Conservation (phyloP, 202 grass and related monocot genomes). For the Cymbopogon flexuosus region DNA sequence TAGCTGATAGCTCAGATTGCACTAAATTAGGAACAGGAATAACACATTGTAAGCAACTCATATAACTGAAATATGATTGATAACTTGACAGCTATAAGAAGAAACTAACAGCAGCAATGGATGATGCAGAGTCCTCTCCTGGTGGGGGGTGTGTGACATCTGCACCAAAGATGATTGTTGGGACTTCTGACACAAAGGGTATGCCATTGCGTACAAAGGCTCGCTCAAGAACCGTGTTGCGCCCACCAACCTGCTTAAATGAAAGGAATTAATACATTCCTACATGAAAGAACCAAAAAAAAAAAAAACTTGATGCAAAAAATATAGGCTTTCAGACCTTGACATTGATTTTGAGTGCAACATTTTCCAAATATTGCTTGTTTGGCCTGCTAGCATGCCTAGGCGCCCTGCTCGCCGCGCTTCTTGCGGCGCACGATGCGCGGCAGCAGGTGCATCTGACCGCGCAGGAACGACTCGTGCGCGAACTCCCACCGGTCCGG, state of each 20-base stretch:
- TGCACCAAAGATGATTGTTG: slow-evolving; percentile 75
- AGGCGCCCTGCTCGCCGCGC: slow-evolving; percentile 29
- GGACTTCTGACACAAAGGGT: slow-evolving; percentile 52
- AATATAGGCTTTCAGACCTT: slow-evolving; percentile 45
- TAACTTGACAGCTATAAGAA: not conserved
- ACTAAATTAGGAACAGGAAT: not conserved
- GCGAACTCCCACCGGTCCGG: slow-evolving; percentile 77
- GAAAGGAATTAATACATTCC: not conserved
- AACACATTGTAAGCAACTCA: not conserved
- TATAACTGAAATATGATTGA: not conserved
- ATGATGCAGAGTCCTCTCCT: slow-evolving; percentile 68
- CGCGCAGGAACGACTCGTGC: slow-evolving; percentile 60
- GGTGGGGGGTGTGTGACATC: slow-evolving; percentile 73
- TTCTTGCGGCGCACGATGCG: slow-evolving; percentile 49
- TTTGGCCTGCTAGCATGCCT: slow-evolving; percentile 54
- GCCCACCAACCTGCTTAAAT: slow-evolving; percentile 56
- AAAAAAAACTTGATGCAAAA: not conserved
- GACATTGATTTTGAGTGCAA: slow-evolving; percentile 73
- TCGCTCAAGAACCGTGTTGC: slow-evolving; percentile 67
- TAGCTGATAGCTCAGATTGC: not conserved
- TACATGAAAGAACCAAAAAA: not conserved
- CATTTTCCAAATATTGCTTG: slow-evolving; percentile 75
- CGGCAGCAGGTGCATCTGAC: slow-evolving; percentile 58
- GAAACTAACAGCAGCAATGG: slow-evolving; percentile 65
- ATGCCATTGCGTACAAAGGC: slow-evolving; percentile 47